Conservation (phyloP, 495 filamentous ascomycete genomes). For the Pseudomonodictys pantanalensis region DNA sequence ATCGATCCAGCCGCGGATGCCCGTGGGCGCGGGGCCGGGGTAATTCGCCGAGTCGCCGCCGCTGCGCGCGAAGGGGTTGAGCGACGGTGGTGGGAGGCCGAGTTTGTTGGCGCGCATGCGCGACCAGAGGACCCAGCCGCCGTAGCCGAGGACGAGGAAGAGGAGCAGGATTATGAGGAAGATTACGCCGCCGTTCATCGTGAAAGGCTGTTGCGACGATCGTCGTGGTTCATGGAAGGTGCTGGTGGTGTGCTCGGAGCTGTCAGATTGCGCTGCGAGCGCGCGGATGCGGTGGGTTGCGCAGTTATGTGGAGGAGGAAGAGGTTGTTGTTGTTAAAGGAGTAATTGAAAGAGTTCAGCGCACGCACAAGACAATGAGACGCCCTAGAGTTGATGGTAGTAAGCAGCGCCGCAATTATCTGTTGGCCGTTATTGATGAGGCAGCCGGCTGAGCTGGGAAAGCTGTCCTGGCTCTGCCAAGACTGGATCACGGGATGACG, state of each 20-base stretch:
- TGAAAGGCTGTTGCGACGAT: neutral
- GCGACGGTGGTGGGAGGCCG: conserved; percentile 61
- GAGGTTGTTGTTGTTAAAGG: neutral
- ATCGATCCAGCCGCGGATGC: conserved; percentile 58
- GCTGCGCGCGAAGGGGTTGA: conserved; percentile 62
- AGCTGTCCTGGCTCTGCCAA: conserved; percentile 1
- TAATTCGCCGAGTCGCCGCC: conserved; percentile 39
- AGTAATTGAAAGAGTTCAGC: neutral
- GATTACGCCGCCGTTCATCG: conserved; percentile 38
- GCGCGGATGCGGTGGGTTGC: neutral
- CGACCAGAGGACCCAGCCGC: conserved; percentile 45
- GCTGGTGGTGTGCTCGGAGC: conserved; percentile 6
- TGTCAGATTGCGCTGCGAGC: conserved; percentile 2
- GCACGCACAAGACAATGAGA: neutral
- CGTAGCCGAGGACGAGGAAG: conserved; percentile 47
- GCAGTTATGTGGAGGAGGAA: neutral
- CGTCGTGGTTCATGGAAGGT: neutral
- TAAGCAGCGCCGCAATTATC: neutral
- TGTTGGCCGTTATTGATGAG: neutral
- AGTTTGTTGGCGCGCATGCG: conserved; percentile 60
- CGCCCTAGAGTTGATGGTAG: neutral
- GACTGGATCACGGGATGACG: conserved; percentile 9
- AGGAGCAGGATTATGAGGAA: conserved; percentile 52
- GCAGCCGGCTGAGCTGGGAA: neutral
- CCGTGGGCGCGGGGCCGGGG: conserved; percentile 54